These are phyloP conservation scores for Colletotrichum gigasporum DNA, from an alignment of 2,329 filamentous ascomycete species.

Conservation along the genomic window DNA sequence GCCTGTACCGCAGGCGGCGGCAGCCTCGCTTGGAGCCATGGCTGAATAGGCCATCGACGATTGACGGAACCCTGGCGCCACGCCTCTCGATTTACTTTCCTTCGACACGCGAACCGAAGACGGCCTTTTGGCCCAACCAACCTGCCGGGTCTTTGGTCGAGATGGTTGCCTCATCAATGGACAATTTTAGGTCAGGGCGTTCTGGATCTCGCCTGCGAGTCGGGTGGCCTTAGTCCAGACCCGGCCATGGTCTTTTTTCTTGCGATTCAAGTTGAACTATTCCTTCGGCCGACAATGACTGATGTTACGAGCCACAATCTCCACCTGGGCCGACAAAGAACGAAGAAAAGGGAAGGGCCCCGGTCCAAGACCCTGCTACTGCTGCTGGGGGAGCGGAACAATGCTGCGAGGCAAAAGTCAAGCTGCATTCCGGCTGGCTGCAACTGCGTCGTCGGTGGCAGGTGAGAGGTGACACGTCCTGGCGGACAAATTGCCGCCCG, in stretches of 20 bases:
- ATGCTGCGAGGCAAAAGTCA: neutral
- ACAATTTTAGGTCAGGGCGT: neutral
- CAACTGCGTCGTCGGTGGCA: constrained; percentile 14
- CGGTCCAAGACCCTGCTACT: too few species aligned
- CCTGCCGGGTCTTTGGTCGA: constrained; percentile 5
- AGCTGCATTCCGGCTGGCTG: constrained; percentile 16
- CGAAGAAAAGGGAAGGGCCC: too few species aligned
- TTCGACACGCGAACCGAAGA: constrained; percentile 22
- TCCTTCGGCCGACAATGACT: constrained; percentile 9
- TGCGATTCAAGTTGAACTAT: neutral
- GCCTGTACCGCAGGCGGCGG: constrained; percentile 7
- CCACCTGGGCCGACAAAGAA: neutral
- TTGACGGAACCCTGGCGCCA: constrained; percentile 22
- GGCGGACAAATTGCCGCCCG: constrained; percentile 1
- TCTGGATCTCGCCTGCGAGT: neutral
- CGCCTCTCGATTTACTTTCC: constrained; percentile 22
- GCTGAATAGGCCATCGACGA: constrained; percentile 19
- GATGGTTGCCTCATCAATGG: constrained; percentile 1
- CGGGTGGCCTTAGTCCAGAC: constrained; percentile 19
- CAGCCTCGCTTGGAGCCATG: constrained; percentile 15
- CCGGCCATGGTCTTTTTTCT: neutral
- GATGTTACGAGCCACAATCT: neutral
- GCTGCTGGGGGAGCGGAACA: neutral
- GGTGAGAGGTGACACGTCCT: constrained; percentile 21
- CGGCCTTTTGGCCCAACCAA: constrained; percentile 4